phyloP scores from a whole-genome alignment of 495 filamentous ascomycete genomes.

The Aspergillus avenaceus region DNA sequence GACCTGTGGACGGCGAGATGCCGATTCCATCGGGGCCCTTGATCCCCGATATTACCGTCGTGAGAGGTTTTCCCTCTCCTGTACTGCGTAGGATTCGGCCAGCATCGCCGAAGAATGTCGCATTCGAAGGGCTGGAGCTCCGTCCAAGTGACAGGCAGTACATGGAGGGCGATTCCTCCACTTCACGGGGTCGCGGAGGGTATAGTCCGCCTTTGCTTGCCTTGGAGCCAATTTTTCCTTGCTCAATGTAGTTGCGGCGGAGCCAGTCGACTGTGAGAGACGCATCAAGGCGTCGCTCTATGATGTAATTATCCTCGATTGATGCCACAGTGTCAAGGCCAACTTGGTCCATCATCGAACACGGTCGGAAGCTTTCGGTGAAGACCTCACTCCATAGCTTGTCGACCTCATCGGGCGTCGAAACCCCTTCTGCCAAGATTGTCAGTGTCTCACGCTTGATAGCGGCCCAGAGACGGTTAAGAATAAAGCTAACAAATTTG shows the following conservation, averaged over 20 bases:
- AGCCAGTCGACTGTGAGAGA: constrained; percentile 31
- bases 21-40: background rate
- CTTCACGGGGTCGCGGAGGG: background rate
- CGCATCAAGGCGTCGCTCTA: constrained; percentile 32
- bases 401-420: constrained; percentile 41
- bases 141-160: background rate
- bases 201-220: background rate
- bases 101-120: background rate
- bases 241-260: constrained; percentile 29
- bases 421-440: constrained; percentile 44
- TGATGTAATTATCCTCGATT: constrained; percentile 36
- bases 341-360: constrained; percentile 29
- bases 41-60: background rate
- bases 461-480: constrained; percentile 51
- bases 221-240: constrained; percentile 29
- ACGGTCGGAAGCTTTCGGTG: constrained; percentile 18
- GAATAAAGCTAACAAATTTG: constrained; percentile 31
- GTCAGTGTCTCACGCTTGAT: constrained; percentile 47
- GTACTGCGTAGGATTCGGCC: background rate
- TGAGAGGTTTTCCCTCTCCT: background rate
- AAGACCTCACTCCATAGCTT: constrained; percentile 37
- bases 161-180: background rate
- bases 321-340: constrained; percentile 48
- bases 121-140: background rate
- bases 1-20: constrained; percentile 4